Base-by-base conservation (phyloP, 305 asterid species). In the Solanum chacoense region DNA sequence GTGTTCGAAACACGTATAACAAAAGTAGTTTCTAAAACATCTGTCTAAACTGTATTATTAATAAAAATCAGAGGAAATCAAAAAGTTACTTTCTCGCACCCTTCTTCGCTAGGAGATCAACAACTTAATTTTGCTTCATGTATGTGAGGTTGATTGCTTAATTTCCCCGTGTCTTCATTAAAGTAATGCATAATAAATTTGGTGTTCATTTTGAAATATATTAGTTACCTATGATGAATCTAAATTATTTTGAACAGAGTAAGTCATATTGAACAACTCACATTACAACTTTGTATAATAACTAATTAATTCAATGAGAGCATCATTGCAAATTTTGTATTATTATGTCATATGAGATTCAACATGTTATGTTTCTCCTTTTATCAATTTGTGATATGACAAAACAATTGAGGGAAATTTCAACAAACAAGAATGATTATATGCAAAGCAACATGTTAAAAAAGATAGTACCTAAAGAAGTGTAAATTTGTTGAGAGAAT, bases 401-500 rank as follows among this genome's bases (percentile, higher is more conserved):
- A 36, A 72, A 89, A 72, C 45, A 75, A 31, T 88, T 81, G 88
- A 86, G 83, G 50, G 83, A 35, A 42, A 18, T 81, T 81, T 81
- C 86, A 29, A 83, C 73, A 83, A 50, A 31, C 4, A 83, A 50
- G 87, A 83, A 83, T 83, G 87, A 83, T 83, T 50, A 35, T 83
- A 83, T 50, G 11, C 40, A 83, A 83, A 83, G 87, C 87, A 83
- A 50, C 31, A 50, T 83, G 87, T 50, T 50, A 83, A 83, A 76
- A 83, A 50, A 50, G 73, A 83, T 50, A 31, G 40, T 83, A 29
- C 86, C 4, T 45, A 40, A 83, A 45, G 26, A 83, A 83, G 67
- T 83, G 87, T 83, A 83, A 81, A 83, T 77, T 24, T 78, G 89
- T 86, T 42, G 24, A 85, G 65, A 85, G 89, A 63, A 77, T 79